phyloP scores from a whole-genome alignment of 805 yeast genomes.

The Pichia deserticola region DNA sequence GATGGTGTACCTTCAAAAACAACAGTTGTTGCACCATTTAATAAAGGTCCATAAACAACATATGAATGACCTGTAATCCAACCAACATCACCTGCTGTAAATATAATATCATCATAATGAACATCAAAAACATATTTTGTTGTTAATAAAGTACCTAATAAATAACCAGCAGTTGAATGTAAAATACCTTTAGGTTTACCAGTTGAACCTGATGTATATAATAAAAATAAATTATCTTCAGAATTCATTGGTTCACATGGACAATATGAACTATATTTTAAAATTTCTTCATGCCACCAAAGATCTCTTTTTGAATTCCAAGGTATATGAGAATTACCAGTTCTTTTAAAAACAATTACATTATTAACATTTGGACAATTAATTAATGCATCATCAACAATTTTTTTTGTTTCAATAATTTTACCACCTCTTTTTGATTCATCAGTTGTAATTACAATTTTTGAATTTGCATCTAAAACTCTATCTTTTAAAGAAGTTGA shows the following conservation, averaged over 20 bases:
- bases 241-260: slow-evolving; percentile 71
- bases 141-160: slow-evolving; percentile 65
- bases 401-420: slow-evolving; percentile 70
- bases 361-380: slow-evolving; percentile 59
- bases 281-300: slow-evolving; percentile 69
- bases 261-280: slow-evolving; percentile 56
- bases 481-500: slow-evolving; percentile 67
- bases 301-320: slow-evolving; percentile 54
- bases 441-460: slow-evolving; percentile 70
- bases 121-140: slow-evolving; percentile 73
- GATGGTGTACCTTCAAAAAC: slow-evolving; percentile 87
- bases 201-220: slow-evolving; percentile 82
- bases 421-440: slow-evolving; percentile 82
- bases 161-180: slow-evolving; percentile 74
- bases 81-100: slow-evolving; percentile 88
- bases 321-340: slow-evolving; percentile 51
- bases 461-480: slow-evolving; percentile 63
- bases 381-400: slow-evolving; percentile 72
- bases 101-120: slow-evolving; percentile 64
- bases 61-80: slow-evolving; percentile 90
- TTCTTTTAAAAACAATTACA: slow-evolving; percentile 68
- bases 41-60: slow-evolving; percentile 73
- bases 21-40: slow-evolving; percentile 69
- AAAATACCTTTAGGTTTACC: slow-evolving; percentile 86
- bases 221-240: slow-evolving; percentile 76